Evolutionary conservation across 1,284 basidiomycete genomes (phyloP).

Genomic region (Ustilago tritici): DNA sequence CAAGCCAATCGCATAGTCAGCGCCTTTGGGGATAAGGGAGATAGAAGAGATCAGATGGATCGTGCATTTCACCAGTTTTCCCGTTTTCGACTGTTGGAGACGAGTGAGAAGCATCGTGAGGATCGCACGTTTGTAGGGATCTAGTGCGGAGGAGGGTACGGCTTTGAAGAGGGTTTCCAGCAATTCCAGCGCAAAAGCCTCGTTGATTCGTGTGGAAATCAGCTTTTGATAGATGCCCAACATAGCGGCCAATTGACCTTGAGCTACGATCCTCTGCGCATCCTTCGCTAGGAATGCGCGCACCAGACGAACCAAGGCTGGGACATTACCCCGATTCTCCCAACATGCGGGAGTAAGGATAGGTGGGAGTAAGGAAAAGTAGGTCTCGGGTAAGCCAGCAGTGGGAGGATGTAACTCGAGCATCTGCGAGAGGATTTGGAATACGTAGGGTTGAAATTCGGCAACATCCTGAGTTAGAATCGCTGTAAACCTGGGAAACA

Average conservation of each 20-base stretch:
- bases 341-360: slow-evolving; percentile 88
- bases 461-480: slow-evolving; percentile 91
- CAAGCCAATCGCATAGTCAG: slow-evolving; percentile 81
- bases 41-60: slow-evolving; percentile 79
- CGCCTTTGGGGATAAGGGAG: slow-evolving; percentile 61
- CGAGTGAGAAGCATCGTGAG: slow-evolving; percentile 85
- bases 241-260: slow-evolving; percentile 81
- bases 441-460: slow-evolving; percentile 98
- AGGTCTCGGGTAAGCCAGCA: slow-evolving; percentile 78
- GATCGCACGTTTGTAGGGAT: slow-evolving; percentile 79
- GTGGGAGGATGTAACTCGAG: slow-evolving; percentile 79
- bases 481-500: slow-evolving; percentile 85
- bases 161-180: slow-evolving; percentile 81
- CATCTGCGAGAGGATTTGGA: slow-evolving; percentile 96
- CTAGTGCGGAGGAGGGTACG: slow-evolving; percentile 78
- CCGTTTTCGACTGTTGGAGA: slow-evolving; percentile 89
- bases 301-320: slow-evolving; percentile 88
- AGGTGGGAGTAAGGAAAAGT: slow-evolving; percentile 83
- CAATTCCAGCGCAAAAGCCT: slow-evolving; percentile 90
- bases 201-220: slow-evolving; percentile 88
- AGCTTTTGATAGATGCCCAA: slow-evolving; percentile 93
- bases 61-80: slow-evolving; percentile 87
- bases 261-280: slow-evolving; percentile 77
- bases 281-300: slow-evolving; percentile 86
- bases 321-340: slow-evolving; percentile 95